Evolutionary conservation across 1,284 basidiomycete genomes (phyloP), one percentile per base, ranked within the genome.

Genomic region (Austroboletus novae-zelandiae): DNA sequence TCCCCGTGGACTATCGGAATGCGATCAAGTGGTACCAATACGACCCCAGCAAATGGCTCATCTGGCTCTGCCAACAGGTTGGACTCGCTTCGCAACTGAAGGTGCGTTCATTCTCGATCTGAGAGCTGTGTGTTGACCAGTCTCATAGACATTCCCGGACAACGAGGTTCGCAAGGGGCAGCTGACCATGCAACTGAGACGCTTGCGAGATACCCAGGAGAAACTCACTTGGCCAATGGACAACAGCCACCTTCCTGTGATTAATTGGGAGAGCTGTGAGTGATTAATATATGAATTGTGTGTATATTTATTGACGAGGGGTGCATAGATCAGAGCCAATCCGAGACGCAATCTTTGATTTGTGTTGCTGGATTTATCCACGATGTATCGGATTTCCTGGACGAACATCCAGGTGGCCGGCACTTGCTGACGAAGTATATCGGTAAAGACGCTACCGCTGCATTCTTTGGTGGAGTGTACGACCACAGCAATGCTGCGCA

Each of bases 1-100:
- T 94, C 80, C 91, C 91, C 10, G 91, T 91, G 88, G 94, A 97
- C 71, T 96, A 91, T 76, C 81, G 94, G 37, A 95, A 95, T 64
- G 92, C 91, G 39, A 91, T 94, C 77, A 90, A 78, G 71, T 94
- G 90, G 90, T 93, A 90, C 67, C 91, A 94, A 69, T 94, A 93
- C 62, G 88, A 91, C 61, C 88, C 86, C 8, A 90, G 87, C 15
- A 94, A 97, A 72, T 94, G 92, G 91, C 91, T 94, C 74, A 96
- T 96, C 71, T 83, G 76, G 76, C 72, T 74, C 25, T 78, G 77
- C 69, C 72, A 78, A 51, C 61, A 74, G 58, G 48, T 92, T 53
- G 91, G 92, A 18, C 79, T 94, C 40, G 93, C 94, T 9, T 83
- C 80, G 51, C 91, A 96, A 68, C 78, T 96, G 50, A 95, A 94